Evolutionary conservation across 495 filamentous ascomycete genomes (phyloP).

Genomic region (Hyaloscypha variabilis): DNA sequence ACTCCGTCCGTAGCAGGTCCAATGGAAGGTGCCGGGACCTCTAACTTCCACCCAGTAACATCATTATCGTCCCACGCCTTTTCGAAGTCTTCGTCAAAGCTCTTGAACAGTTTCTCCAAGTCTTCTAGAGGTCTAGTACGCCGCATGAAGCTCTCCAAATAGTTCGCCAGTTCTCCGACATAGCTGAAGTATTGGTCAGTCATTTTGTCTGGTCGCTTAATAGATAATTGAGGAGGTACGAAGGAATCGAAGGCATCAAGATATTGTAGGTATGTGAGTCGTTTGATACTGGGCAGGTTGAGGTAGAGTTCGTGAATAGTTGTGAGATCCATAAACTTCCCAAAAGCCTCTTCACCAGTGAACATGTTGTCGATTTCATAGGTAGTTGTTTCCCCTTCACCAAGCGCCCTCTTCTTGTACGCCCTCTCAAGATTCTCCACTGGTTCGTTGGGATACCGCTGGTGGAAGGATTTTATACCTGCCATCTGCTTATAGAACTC

Average conservation of each 20-base stretch:
- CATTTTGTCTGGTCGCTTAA: slow-evolving; percentile 80
- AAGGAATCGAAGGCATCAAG: slow-evolving; percentile 88
- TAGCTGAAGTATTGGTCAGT: slow-evolving; percentile 92
- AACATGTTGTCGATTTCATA: slow-evolving; percentile 88
- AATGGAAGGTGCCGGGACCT: slow-evolving; percentile 42
- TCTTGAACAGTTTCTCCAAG: slow-evolving; percentile 72
- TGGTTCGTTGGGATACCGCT: slow-evolving; percentile 89
- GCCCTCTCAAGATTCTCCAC: slow-evolving; percentile 93
- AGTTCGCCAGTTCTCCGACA: slow-evolving; percentile 73
- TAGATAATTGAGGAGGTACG: slow-evolving; percentile 64
- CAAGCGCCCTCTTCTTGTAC: slow-evolving; percentile 75
- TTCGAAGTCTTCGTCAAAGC: slow-evolving; percentile 81
- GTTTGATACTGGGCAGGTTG: slow-evolving; percentile 82
- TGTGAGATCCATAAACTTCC: slow-evolving; percentile 87
- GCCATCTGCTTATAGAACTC: slow-evolving; percentile 86
- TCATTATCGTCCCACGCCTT: slow-evolving; percentile 78
- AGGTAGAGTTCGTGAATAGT: slow-evolving; percentile 82
- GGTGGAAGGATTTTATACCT: slow-evolving; percentile 83
- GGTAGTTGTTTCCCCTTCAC: slow-evolving; percentile 61
- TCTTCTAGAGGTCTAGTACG: slow-evolving; percentile 82
- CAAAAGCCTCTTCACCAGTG: slow-evolving; percentile 91
- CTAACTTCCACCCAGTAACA: slow-evolving; percentile 76
- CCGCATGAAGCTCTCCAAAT: slow-evolving; percentile 85
- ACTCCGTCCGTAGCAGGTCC: slow-evolving; percentile 67
- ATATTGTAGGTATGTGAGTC: slow-evolving; percentile 88